Conservation (phyloP, 176 grass and related monocot genomes). For the Oryza meyeriana region DNA sequence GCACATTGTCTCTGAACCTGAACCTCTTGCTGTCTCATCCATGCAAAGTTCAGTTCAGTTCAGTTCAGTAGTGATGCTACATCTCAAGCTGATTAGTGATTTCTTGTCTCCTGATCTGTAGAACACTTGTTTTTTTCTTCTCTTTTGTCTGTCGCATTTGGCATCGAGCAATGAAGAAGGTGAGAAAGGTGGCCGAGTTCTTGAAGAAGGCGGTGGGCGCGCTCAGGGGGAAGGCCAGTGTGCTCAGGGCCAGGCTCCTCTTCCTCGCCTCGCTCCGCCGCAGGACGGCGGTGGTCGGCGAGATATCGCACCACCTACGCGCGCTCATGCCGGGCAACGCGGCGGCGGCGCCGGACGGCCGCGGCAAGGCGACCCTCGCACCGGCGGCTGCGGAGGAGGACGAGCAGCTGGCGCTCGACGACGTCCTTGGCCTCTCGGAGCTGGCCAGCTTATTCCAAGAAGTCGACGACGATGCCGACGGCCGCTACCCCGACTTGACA, state of each 20-base stretch:
- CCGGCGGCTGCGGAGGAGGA: neutral
- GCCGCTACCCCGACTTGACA: slow-evolving; percentile 14
- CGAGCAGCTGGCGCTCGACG: neutral
- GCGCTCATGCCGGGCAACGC: slow-evolving; percentile 35
- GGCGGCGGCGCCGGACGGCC: neutral
- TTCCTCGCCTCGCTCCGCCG: slow-evolving; percentile 59
- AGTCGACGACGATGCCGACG: neutral
- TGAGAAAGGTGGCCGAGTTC: slow-evolving; percentile 49
- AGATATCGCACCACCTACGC: slow-evolving; percentile 37
- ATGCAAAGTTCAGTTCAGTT: neutral
- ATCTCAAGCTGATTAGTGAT: neutral
- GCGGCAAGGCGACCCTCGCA: slow-evolving; percentile 23
- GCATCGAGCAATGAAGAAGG: slow-evolving; percentile 45
- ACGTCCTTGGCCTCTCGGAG: neutral
- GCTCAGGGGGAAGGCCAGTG: slow-evolving; percentile 54
- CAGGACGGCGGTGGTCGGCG: slow-evolving; percentile 47
- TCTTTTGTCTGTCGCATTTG: neutral
- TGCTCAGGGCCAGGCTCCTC: slow-evolving; percentile 60
- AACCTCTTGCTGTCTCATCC: neutral
- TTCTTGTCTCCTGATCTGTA: neutral
- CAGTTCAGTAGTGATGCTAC: neutral
- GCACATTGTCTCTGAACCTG: slow-evolving; percentile 17
- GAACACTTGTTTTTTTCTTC: neutral
- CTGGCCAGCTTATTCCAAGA: slow-evolving; percentile 19
- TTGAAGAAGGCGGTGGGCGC: slow-evolving; percentile 56